Evolutionary conservation across 345 rosid genomes (phyloP).

Genomic region (Odontarrhena argentea): DNA sequence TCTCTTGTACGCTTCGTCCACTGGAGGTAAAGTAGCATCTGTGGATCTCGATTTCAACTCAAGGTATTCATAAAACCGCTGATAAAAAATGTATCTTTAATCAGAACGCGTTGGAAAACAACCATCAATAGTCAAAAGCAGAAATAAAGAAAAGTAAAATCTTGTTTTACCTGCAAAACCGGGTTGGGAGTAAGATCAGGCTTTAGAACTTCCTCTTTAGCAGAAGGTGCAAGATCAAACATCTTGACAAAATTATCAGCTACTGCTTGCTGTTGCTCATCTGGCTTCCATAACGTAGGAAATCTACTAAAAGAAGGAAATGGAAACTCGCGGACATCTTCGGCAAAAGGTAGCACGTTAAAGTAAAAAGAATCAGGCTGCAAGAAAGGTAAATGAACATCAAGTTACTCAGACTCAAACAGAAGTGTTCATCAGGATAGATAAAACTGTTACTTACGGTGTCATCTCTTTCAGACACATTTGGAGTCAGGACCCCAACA

Average conservation of each 20-base stretch:
- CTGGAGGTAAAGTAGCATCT: slow-evolving; percentile 76
- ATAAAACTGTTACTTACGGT: slow-evolving; percentile 50
- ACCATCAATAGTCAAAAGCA: slow-evolving; percentile 20
- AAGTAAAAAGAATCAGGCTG: slow-evolving; percentile 94
- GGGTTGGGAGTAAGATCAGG: slow-evolving; percentile 94
- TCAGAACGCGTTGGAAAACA: slow-evolving; percentile 37
- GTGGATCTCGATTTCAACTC: slow-evolving; percentile 75
- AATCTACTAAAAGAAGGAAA: slow-evolving; percentile 79
- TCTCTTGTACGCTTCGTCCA: slow-evolving; percentile 72
- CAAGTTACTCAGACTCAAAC: slow-evolving; percentile 22
- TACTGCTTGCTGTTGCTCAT: slow-evolving; percentile 76
- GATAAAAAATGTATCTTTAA: slow-evolving; percentile 21
- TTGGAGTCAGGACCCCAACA: slow-evolving; percentile 83
- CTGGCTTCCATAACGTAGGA: slow-evolving; percentile 73
- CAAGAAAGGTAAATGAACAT: slow-evolving; percentile 25
- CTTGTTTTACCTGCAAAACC: slow-evolving; percentile 63
- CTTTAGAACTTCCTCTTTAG: slow-evolving; percentile 57
- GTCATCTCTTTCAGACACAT: slow-evolving; percentile 63
- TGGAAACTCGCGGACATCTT: slow-evolving; percentile 90
- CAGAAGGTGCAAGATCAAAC: slow-evolving; percentile 84
- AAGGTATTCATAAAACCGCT: slow-evolving; percentile 76
- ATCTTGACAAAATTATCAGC: slow-evolving; percentile 78
- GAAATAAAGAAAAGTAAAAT: background rate
- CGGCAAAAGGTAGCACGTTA: slow-evolving; percentile 83
- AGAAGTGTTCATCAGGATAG: slow-evolving; percentile 13